Evolutionary conservation across 1,139 yeast species (phyloP).

Genomic region (Protomyces arabidopsidicola): DNA sequence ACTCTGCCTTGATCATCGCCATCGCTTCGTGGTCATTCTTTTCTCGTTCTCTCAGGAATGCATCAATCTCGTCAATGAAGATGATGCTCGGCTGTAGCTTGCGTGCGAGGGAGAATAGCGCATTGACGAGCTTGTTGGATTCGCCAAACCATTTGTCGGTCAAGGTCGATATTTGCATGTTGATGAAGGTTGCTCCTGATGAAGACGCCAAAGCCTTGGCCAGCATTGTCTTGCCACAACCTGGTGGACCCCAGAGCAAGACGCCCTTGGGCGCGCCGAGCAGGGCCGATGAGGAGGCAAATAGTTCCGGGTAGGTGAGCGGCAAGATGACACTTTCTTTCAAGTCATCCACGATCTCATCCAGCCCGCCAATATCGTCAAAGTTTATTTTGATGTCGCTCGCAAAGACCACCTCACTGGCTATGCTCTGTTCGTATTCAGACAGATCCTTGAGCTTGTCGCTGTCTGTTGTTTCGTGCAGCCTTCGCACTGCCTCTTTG

Average conservation of each 20-base stretch:
- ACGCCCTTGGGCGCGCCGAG: constrained; percentile 93
- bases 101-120: constrained; percentile 81
- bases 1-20: constrained; percentile 90
- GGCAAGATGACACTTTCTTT: constrained; percentile 87
- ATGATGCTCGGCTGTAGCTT: constrained; percentile 92
- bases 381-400: constrained; percentile 72
- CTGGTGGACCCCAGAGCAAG: constrained; percentile 90
- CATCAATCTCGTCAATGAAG: constrained; percentile 93
- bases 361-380: constrained; percentile 80
- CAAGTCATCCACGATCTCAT: constrained; percentile 72
- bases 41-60: constrained; percentile 75
- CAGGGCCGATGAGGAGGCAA: constrained; percentile 55
- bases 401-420: constrained; percentile 77
- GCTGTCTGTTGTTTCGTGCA: constrained; percentile 20
- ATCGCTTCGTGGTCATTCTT: constrained; percentile 93
- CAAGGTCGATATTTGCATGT: constrained; percentile 86
- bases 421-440: constrained; percentile 71
- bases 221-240: constrained; percentile 96
- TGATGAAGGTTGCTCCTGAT: constrained; percentile 85
- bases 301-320: constrained; percentile 46
- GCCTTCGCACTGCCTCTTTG: constrained; percentile 14
- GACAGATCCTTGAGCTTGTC: constrained; percentile 45
- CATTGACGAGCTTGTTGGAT: constrained; percentile 88
- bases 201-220: constrained; percentile 94
- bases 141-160: constrained; percentile 99